These are phyloP conservation scores for Saururus chinensis DNA, from an alignment of 164 flowering plant genomes.

Conservation along the genomic window DNA sequence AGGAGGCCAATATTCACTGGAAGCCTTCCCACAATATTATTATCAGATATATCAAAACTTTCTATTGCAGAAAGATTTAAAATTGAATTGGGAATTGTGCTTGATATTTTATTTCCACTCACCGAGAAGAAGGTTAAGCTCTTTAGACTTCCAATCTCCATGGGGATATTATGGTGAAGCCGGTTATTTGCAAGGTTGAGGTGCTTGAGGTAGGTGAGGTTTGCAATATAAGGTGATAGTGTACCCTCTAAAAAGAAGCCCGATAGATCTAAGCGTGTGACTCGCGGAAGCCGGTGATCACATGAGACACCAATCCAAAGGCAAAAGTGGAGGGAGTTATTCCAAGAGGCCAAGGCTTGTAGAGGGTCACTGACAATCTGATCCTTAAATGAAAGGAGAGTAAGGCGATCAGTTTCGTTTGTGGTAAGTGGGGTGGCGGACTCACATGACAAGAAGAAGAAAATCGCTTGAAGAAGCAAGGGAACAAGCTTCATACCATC, in stretches of 20 bases:
- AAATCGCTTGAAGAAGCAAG: too few relatives aligned
- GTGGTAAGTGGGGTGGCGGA: too few relatives aligned
- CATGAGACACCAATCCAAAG: constrained; percentile 36
- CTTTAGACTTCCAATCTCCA: constrained; percentile 18
- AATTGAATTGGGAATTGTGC: constrained; percentile 29
- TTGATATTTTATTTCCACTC: constrained; percentile 23
- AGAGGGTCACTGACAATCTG: too few relatives aligned
- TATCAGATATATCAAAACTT: too few relatives aligned
- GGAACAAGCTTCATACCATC: too few relatives aligned
- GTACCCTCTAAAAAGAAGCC: constrained; percentile 16
- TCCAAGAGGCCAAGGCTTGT: too few relatives aligned
- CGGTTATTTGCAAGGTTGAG: constrained; percentile 22
- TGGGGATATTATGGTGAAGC: constrained; percentile 20
- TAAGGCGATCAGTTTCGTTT: too few relatives aligned
- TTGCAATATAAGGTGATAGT: constrained; percentile 2
- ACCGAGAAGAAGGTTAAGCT: constrained; percentile 22
- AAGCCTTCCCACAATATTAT: too few relatives aligned
- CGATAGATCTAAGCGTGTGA: constrained; percentile 16
- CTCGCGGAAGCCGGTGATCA: constrained; percentile 5
- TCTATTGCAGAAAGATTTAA: constrained; percentile 44
- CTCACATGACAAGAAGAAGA: too few relatives aligned
- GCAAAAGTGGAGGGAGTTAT: constrained; percentile 13
- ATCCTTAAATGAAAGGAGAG: too few relatives aligned
- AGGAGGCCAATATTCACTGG: too few relatives aligned
- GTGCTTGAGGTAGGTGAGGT: constrained; percentile 17